Evolutionary conservation across 805 yeast species (phyloP).

Genomic region (Spathaspora arborariae): DNA sequence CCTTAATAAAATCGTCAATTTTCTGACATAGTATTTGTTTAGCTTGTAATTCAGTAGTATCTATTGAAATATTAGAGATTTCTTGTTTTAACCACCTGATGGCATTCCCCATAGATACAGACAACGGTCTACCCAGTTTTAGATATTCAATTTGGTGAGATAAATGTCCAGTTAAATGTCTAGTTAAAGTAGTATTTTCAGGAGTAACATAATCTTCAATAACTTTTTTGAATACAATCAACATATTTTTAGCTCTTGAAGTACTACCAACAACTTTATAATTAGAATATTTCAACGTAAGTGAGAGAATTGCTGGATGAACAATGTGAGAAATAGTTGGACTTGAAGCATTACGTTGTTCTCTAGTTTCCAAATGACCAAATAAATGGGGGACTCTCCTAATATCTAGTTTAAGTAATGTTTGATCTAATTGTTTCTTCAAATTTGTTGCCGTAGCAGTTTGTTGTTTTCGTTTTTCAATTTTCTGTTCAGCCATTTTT

Average conservation of each 20-base stretch:
- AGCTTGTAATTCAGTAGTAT: slow-evolving; percentile 62
- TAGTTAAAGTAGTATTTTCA: slow-evolving; percentile 73
- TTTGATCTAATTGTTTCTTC: slow-evolving; percentile 51
- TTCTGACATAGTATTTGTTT: slow-evolving; percentile 57
- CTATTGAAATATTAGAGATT: slow-evolving; percentile 77
- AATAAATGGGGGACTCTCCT: slow-evolving; percentile 58
- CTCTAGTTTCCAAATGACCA: slow-evolving; percentile 77
- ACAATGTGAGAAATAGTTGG: slow-evolving; percentile 63
- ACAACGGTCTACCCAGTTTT: slow-evolving; percentile 85
- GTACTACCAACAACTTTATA: slow-evolving; percentile 89
- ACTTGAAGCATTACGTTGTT: slow-evolving; percentile 61
- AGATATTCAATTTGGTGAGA: slow-evolving; percentile 91
- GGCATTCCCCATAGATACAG: slow-evolving; percentile 96
- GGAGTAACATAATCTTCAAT: slow-evolving; percentile 83
- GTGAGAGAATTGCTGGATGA: slow-evolving; percentile 78
- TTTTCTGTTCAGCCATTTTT: slow-evolving; percentile 39
- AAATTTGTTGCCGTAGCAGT: slow-evolving; percentile 41
- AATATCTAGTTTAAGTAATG: slow-evolving; percentile 39
- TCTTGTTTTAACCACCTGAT: slow-evolving; percentile 96
- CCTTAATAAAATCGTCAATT: slow-evolving; percentile 79
- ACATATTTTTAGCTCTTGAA: slow-evolving; percentile 79
- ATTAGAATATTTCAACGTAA: slow-evolving; percentile 77
- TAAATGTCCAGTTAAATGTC: slow-evolving; percentile 84
- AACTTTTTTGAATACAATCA: slow-evolving; percentile 77
- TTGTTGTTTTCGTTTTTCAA: slow-evolving; percentile 27